Conservation (phyloP, 306 rosid genomes). For the Clitoria ternatea region DNA sequence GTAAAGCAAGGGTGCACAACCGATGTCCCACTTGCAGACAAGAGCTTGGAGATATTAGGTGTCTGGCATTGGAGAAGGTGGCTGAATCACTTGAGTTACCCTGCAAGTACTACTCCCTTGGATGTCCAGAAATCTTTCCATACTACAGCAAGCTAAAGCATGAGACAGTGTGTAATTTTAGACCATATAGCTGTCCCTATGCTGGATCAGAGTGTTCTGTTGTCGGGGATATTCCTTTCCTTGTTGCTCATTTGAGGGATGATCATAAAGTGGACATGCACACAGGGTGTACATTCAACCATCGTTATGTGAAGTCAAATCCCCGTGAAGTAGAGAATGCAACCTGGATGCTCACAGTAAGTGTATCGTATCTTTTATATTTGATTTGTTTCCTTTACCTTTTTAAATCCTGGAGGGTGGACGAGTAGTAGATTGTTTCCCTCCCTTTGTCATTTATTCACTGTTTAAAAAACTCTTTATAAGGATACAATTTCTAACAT, state of each 20-base stretch:
- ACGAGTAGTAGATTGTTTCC: not conserved
- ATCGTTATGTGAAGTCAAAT: conserved; percentile 96
- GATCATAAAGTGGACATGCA: conserved; percentile 99
- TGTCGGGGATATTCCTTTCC: conserved; percentile 88
- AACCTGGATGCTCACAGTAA: conserved; percentile 99
- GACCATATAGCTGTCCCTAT: conserved; percentile 96
- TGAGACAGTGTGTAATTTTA: conserved; percentile 84
- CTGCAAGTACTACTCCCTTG: conserved; percentile 83
- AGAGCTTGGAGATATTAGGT: conserved; percentile 99
- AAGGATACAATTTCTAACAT: not conserved
- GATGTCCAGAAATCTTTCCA: conserved; percentile 96
- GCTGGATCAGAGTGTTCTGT: conserved; percentile 97
- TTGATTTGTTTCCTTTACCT: not conserved
- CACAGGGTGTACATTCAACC: conserved; percentile 97
- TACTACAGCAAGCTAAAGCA: conserved; percentile 98
- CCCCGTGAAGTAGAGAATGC: conserved; percentile 99
- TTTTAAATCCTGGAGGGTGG: not conserved
- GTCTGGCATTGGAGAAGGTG: conserved; percentile 96
- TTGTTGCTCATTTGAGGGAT: conserved; percentile 93
- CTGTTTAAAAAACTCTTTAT: not conserved
- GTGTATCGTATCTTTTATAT: not conserved
- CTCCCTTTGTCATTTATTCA: not conserved
- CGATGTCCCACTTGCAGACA: conserved; percentile 99
- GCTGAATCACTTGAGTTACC: conserved; percentile 99
- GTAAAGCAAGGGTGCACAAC: conserved; percentile 96